Base-by-base conservation (phyloP, 192 early-diverging fungal species). In the Backusella parvicylindrica region DNA sequence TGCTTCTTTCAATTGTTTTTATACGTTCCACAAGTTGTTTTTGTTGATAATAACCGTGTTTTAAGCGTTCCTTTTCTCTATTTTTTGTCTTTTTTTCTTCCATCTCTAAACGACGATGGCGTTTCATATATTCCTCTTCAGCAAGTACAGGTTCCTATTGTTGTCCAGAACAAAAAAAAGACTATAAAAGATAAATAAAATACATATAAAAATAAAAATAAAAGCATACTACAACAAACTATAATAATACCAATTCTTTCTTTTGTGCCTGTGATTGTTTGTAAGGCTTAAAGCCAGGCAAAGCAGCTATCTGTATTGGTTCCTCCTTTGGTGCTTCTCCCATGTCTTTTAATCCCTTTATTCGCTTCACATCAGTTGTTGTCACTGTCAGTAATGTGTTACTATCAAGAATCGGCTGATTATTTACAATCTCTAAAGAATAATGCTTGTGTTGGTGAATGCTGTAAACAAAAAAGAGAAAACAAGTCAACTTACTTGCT, bases 11-110 rank as follows among this genome's bases (percentile, higher is more conserved):
- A 43, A 84, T 84, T 33, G 82, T 85, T 7, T 82, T 76, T 30
- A 89, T 71, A 23, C 82, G 80, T 50, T 86, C 84, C 6, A 89
- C 84, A 6, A 83, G 70, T 64, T 83, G 75, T 53, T 85, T 78
- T 37, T 89, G 88, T 47, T 89, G 88, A 32, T 87, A 86, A 80
- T 86, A 77, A 37, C 83, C 86, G 31, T 89, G 85, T 13, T 75
- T 75, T 35, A 89, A 64, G 28, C 82, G 82, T 75, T 89, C 88
- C 56, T 82, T 81, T 72, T 89, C 88, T 38, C 88, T 68, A 63
- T 89, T 89, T 68, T 87, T 89, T 36, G 86, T 50, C 63, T 82
- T 87, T 68, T 87, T 87, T 71, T 89, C 88, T 28, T 83, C 82
- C 68, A 84, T 77, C 67, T 89, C 86, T 47, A 85, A 81, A 47